Base-by-base conservation (phyloP, 164 flowering plant genomes). In the Nymphaea thermarum region DNA sequence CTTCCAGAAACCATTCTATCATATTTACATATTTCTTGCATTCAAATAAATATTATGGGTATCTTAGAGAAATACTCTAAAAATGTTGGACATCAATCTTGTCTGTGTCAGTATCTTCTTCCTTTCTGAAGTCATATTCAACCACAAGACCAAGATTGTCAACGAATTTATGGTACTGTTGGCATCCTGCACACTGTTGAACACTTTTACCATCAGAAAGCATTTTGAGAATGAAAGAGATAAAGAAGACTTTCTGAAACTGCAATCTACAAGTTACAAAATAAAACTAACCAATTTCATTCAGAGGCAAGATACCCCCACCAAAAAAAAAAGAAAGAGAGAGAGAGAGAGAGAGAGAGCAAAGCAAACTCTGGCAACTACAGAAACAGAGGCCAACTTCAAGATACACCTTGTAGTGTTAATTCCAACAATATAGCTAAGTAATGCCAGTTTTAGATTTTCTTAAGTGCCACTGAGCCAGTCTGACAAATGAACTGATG, bases 121-220 rank as follows among this genome's bases (percentile, higher is more conserved):
- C 93, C 72, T 84, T 82, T 43, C 79, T 76, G 43, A 95, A 83
- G 75, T 95, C 89, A 73, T 92, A 89, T 80, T 95, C 99, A 64
- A 87, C 84, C 60, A 90, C 83, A 67, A 92, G 91, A 45, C 88
- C 86, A 57, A 92, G 93, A 76, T 95, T 95, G 80, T 95, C 99
- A 44, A 87, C 90, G 70, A 95, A 80, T 75, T 85, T 87, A 86
- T 95, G 98, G 81, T 90, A 86, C 78, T 74, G 83, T 53, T 79
- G 83, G 80, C 98, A 95, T 51, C 96, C 99, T 81, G 96, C 84
- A 77, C 96, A 94, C 96, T 90, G 81, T 70, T 69, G 60, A 67
- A 12, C 64, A 36, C 15, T 51, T 51, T 51, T 51, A 47, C 12
- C 55, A 47, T 51, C 57, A 51, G 57, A 15, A 51, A 51, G 57